phyloP scores from a whole-genome alignment of 148 eudicot genomes.

The Rhododendron ovatum region DNA sequence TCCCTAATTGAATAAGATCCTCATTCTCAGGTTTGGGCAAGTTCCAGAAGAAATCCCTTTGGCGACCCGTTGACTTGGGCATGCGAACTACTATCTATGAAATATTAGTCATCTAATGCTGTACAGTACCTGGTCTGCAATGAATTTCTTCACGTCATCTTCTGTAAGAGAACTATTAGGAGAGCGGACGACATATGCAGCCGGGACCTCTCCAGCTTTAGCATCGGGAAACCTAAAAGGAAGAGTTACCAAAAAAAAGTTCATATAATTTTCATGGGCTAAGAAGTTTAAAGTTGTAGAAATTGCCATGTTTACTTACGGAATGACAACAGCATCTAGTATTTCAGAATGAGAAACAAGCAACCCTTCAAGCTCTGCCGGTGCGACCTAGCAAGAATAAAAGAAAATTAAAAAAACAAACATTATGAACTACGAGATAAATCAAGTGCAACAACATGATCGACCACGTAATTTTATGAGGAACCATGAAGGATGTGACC shows the following conservation, averaged over 20 bases:
- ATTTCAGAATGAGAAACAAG: constrained; percentile 71
- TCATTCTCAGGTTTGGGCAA: neutral
- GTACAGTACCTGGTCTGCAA: constrained; percentile 60
- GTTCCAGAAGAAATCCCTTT: neutral
- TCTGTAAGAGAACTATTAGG: constrained; percentile 55
- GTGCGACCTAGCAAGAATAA: constrained; percentile 50
- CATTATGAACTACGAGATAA: too few species aligned
- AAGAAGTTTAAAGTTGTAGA: neutral
- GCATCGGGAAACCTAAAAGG: constrained; percentile 55
- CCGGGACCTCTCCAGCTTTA: constrained; percentile 82
- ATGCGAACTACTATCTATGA: neutral
- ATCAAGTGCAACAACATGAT: neutral
- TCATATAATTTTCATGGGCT: neutral
- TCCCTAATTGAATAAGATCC: too few species aligned
- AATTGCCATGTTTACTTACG: constrained; percentile 43
- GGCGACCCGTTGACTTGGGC: neutral
- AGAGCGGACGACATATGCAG: constrained; percentile 69
- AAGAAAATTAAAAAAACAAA: too few species aligned
- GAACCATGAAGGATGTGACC: too few species aligned
- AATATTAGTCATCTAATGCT: neutral
- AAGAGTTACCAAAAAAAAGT: neutral
- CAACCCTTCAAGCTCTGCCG: constrained; percentile 80
- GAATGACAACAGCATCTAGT: constrained; percentile 70
- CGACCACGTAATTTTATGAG: too few species aligned
- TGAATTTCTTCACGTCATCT: constrained; percentile 49